Percentiles rank a stretch among this genome's conserved stretches.
These are phyloP conservation scores for Dioscorea alata DNA, from an alignment of 106 monocot genomes.

Conservation along the genomic window DNA sequence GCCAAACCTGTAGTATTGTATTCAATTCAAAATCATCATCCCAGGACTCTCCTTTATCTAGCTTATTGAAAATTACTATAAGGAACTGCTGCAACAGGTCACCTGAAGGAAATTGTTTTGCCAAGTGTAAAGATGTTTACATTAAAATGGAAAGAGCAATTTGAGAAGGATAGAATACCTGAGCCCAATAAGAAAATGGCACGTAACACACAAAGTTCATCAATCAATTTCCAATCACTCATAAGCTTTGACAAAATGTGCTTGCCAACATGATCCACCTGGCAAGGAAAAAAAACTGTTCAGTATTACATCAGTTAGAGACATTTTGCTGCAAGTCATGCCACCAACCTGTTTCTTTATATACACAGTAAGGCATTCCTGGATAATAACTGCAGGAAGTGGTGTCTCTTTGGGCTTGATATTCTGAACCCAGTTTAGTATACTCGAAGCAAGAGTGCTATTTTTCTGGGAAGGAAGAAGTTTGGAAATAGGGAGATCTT, in stretches of 20 bases:
- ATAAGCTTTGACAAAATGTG: conserved; percentile 76
- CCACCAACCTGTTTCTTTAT: conserved; percentile 62
- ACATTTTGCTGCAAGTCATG: conserved; percentile 2
- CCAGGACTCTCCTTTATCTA: conserved; percentile 78
- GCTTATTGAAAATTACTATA: conserved; percentile 59
- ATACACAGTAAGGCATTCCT: conserved; percentile 63
- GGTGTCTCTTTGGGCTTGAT: conserved; percentile 29
- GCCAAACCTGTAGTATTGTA: conserved; percentile 65
- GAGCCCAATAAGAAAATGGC: conserved; percentile 91
- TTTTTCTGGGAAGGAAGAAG: conserved; percentile 85
- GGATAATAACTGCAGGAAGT: conserved; percentile 63
- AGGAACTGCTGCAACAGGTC: conserved; percentile 88
- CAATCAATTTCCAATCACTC: conserved; percentile 89
- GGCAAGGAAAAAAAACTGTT: not conserved
- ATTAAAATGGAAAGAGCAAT: not conserved
- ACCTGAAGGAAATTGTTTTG: conserved; percentile 37
- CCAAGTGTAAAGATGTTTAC: not conserved
- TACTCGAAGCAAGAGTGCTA: conserved; percentile 66
- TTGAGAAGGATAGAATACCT: conserved; percentile 32
- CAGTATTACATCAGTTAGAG: not conserved
- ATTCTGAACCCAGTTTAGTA: conserved; percentile 58
- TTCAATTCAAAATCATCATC: conserved; percentile 99
- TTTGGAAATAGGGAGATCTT: conserved; percentile 51
- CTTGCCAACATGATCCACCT: conserved; percentile 88
- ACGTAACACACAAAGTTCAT: conserved; percentile 79